Base-by-base conservation (phyloP, 306 rosid species). In the Cicer judaicum region DNA sequence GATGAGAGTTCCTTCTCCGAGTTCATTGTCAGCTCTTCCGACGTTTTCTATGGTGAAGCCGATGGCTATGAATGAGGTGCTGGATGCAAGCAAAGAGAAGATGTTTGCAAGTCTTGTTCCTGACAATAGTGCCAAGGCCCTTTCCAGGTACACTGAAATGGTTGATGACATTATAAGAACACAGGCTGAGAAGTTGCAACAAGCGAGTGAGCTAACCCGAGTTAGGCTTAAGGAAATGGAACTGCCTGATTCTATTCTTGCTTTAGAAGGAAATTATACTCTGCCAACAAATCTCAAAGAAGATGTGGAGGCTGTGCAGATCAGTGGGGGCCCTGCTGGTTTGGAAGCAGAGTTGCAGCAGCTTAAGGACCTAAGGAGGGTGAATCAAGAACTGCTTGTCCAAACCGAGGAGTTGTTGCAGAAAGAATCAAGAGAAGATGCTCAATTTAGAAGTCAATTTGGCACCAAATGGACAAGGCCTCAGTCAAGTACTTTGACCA, bases 201-300 rank as follows among this genome's bases (percentile, higher is more conserved):
- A 90, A 77, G 99, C 99, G 62, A 94, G 99, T 57, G 99, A 94
- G 80, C 87, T 94, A 36, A 94, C 99, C 53, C 86, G 98, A 63
- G 96, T 94, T 29, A 88, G 87, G 92, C 98, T 94, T 15, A 94
- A 92, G 95, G 98, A 94, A 78, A 92, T 94, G 98, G 99, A 94
- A 64, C 88, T 94, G 72, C 98, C 99, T 0, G 99, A 94, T 64
- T 94, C 97, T 57, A 90, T 94, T 84, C 97, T 94, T 77, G 88
- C 98, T 48, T 80, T 94, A 89, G 99, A 94, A 83, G 99, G 99
- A 43, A 90, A 92, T 82, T 88, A 88, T 73, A 70, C 89, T 61
- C 85, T 94, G 50, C 97, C 97, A 6, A 82, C 89, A 11, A 83
- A 75, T 83, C 84, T 90, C 52, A 92, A 94, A 80, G 99, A 94